Evolutionary conservation across 1,139 yeast species (phyloP), one percentile per base, ranked within the genome.

Genomic region (Barnettozyma hawaiiensis): DNA sequence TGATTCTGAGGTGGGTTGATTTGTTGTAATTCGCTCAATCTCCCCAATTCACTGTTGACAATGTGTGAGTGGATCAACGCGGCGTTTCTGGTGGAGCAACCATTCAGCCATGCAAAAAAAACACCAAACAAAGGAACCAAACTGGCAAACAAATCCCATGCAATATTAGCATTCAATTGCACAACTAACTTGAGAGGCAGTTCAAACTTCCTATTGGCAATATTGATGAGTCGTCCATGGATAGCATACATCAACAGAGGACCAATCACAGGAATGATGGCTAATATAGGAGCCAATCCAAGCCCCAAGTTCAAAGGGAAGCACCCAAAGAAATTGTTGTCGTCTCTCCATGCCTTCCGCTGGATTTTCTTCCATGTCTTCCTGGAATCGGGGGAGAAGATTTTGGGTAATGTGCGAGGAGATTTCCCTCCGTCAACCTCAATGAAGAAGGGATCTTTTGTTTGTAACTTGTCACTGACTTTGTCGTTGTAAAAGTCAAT

Each of bases 81-180:
- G 0, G 96, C 95, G 61, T 89, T 90, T 54, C 96, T 67, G 0
- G 96, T 85, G n/a, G 95, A 85, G 57, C 96, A 85, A 1, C 81
- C 85, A 60, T 85, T 77, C 61, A 90, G 50, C 89, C 95, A 90
- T 12, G 85, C 69, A 46, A 87, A 75, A 37, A 87, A 63, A 3
- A 79, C 69, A 1, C 97, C 97, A 31, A 89, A 63, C 4, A 87
- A 55, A 0, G 97, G 97, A 0, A 92, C 81, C 33, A 90, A 66
- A 2, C 92, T 73, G 34, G 89, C 76, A 29, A 85, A 53, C 39
- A 89, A 69, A 60, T 89, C 96, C 51, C 86, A 61, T 12, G 76
- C 59, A 36, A 87, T 84, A 55, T 89, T 84, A 5, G 81, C 81
- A 46, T 85, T 79, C 75, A 89, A 70, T 56, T 85, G 78, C 11